Base-by-base conservation (phyloP, 1,284 basidiomycete species). In the Blastosporella zonata region DNA sequence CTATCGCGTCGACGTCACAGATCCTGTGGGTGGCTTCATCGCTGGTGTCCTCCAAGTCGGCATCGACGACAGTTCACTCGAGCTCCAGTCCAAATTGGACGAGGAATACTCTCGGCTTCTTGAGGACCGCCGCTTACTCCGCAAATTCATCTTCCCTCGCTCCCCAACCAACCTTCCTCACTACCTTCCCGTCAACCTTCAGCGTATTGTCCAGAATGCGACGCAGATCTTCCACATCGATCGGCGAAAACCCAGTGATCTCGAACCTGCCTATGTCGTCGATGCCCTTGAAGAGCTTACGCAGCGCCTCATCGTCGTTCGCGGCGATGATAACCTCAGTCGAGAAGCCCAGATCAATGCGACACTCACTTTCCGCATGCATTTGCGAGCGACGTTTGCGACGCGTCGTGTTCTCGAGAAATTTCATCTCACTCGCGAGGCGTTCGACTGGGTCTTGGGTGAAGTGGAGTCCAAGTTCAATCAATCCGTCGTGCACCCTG, bases 171-270 rank as follows among this genome's bases (percentile, higher is more conserved):
- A 78, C 33, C 77, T 79, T 28, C 84, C 86, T 0, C 87, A 89
- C 53, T 90, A 87, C 54, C 81, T 97, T 17, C 94, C 95, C 1
- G 93, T 96, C 70, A 98, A 99, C 63, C 82, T 99, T 5, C 81
- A 87, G 28, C 94, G 96, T 52, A 93, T 98, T 59, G 84, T 97
- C 34, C 92, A 97, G 62, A 99, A 99, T 63, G 92, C 96, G 0
- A 82, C 87, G 35, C 97, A 99, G 62, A 95, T 97, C 65, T 99
- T 99, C 84, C 92, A 95, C 57, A 94, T 99, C 59, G 94, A 99
- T 69, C 79, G 82, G 17, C 83, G 96, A 53, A 93, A 97, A 61
- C 90, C 95, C 0, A 93, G 87, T 60, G 95, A 99, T 66, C 79
- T 99, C 17, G 86, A 93, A 40, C 97, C 97, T 0, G 74, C 77